phyloP scores from a whole-genome alignment of 441 rosid genomes.

The Brassica hybrid region DNA sequence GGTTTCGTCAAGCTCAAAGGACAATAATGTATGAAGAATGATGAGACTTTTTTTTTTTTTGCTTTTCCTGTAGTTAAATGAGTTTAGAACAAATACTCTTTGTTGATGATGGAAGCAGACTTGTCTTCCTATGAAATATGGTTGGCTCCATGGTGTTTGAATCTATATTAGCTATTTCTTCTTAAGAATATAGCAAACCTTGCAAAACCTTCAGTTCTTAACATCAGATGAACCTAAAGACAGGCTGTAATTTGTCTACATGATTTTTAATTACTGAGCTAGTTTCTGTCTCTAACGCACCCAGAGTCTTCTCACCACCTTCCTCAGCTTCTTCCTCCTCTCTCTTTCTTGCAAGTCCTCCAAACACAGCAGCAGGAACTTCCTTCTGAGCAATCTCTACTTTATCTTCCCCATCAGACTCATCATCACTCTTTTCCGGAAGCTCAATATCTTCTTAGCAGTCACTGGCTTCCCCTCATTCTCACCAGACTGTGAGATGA shows the following conservation, averaged over 20 bases:
- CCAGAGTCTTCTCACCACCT: background rate
- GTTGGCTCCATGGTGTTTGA: slow-evolving; percentile 8
- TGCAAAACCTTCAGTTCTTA: background rate
- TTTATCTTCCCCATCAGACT: slow-evolving; percentile 53
- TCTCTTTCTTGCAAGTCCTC: slow-evolving; percentile 79
- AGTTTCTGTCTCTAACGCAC: background rate
- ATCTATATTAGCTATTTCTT: slow-evolving; percentile 4
- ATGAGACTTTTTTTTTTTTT: slow-evolving; percentile 6
- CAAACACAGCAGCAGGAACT: slow-evolving; percentile 84
- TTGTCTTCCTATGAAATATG: background rate
- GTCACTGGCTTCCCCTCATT: slow-evolving; percentile 50
- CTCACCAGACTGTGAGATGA: slow-evolving; percentile 50
- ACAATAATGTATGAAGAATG: slow-evolving; percentile 57
- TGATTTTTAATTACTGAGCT: background rate
- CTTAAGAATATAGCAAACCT: background rate
- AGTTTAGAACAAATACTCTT: slow-evolving; percentile 31
- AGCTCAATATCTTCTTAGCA: slow-evolving; percentile 87
- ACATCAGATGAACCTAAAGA: background rate
- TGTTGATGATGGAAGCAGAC: background rate
- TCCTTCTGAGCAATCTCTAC: slow-evolving; percentile 71
- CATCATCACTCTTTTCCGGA: slow-evolving; percentile 80
- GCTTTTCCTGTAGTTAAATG: slow-evolving; percentile 13
- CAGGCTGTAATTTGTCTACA: slow-evolving; percentile 7
- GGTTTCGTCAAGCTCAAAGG: slow-evolving; percentile 65
- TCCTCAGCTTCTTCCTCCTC: slow-evolving; percentile 25